phyloP scores from a whole-genome alignment of 1,284 basidiomycete species.

The Schizopora paradoxa region DNA sequence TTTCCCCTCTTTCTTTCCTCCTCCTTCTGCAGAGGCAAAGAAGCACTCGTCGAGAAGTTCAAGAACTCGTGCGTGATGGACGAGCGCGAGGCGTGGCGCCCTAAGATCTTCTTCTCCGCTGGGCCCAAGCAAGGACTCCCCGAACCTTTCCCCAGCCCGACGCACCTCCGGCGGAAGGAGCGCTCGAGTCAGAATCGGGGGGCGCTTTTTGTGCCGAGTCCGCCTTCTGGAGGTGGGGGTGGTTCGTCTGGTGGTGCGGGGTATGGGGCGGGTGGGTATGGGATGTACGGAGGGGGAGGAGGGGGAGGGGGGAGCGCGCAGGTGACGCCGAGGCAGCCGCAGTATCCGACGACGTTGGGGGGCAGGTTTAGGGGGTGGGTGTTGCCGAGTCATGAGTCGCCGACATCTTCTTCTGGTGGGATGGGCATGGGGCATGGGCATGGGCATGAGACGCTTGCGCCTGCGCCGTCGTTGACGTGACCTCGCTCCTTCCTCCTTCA shows the following conservation, averaged over 20 bases:
- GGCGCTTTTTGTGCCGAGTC: slow-evolving; percentile 51
- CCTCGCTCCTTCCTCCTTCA: too few relatives aligned
- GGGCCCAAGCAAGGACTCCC: slow-evolving; percentile 68
- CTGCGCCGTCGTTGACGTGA: too few relatives aligned
- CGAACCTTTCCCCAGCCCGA: slow-evolving; percentile 77
- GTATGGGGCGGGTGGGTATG: background rate
- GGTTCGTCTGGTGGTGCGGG: background rate
- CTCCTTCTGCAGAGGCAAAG: slow-evolving; percentile 59
- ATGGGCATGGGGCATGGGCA: too few relatives aligned
- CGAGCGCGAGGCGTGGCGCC: slow-evolving; percentile 72
- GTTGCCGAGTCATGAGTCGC: too few relatives aligned
- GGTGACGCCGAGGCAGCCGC: too few relatives aligned
- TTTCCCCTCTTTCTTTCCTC: slow-evolving; percentile 5
- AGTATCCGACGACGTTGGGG: too few relatives aligned
- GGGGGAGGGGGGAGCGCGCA: too few relatives aligned
- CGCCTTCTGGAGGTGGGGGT: background rate
- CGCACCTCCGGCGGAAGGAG: slow-evolving; percentile 71
- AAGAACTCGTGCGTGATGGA: slow-evolving; percentile 84
- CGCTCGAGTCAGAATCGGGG: slow-evolving; percentile 70
- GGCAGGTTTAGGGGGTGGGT: too few relatives aligned
- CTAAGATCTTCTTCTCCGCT: slow-evolving; percentile 77
- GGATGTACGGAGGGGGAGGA: too few relatives aligned
- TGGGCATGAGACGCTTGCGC: too few relatives aligned
- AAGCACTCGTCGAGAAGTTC: slow-evolving; percentile 81
- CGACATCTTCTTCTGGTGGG: too few relatives aligned